Base-by-base conservation (phyloP, 2,329 filamentous ascomycete genomes). In the Aspergillus sp. region DNA sequence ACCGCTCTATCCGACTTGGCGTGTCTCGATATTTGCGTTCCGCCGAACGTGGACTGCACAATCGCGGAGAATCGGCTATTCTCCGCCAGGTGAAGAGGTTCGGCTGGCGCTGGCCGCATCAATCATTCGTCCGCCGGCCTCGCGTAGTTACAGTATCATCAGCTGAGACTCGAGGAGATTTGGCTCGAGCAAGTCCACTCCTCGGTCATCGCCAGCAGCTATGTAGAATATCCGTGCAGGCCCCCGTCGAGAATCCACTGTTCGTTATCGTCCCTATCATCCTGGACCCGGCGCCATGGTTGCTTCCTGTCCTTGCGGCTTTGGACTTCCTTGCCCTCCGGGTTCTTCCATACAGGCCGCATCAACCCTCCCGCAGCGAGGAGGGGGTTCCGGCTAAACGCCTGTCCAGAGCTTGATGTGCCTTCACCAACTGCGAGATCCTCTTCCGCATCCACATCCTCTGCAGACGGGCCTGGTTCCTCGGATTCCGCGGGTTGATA, bases 171-270 rank as follows among this genome's bases (percentile, higher is more conserved):
- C n/a, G n/a, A n/a, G n/a, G n/a, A n/a, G n/a, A n/a, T n/a, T n/a
- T n/a, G n/a, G n/a, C n/a, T n/a, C n/a, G n/a, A n/a, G n/a, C n/a
- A n/a, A n/a, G n/a, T n/a, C n/a, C n/a, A n/a, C n/a, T n/a, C n/a
- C n/a, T n/a, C n/a, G n/a, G n/a, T n/a, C n/a, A 26, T 8, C 24
- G 24, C 13, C 6, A n/a, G 24, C 4, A 30, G 3, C 13, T 26
- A 19, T 15, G 17, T 15, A 11, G 39, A 40, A 26, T 58, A 52
- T 1, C 63, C 63, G 41, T 58, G 53, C 24, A 61, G 31, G 4
- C 63, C 63, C 15, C 64, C 64, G 35, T 66, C 63, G 27, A 66
- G 38, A 35, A 66, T 65, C 63, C 63, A 67, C 34, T 61, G 59
- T 45, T 67, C 64, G 37, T 66, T 66, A 38, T 66, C 62, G 15